Evolutionary conservation across 2,329 filamentous ascomycete genomes (phyloP), one percentile per base, ranked within the genome.

Genomic region (Phoma herbarum): DNA sequence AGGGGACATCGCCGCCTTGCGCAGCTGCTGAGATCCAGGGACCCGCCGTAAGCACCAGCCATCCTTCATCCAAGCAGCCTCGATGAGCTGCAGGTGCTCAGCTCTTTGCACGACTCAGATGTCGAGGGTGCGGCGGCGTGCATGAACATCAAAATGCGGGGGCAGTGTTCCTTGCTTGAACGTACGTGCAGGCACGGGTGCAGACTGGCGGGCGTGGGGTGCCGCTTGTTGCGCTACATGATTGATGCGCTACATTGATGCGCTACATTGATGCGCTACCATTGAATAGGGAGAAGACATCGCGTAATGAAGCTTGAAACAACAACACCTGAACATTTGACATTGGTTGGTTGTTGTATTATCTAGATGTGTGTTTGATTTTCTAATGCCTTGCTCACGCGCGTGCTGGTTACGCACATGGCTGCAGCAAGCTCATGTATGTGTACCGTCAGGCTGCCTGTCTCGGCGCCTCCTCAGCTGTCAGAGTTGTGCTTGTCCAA

Each of bases 261-360:
- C 14, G 16, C 16, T n/a, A 35, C 31, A 35, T n/a, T n/a, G 12
- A 3, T 33, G 31, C 31, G n/a, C 53, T 31, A 51, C 46, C 7
- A 14, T 23, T 16, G 23, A 53, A 33, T 41, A 39, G 22, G 22
- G 46, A 49, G 46, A 46, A 41, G 47, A 14, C 55, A 52, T 57
- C 33, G 43, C 55, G 55, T 57, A 48, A 57, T 57, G 25, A 35
- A 43, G 55, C 55, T 43, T 48, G 42, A 52, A 46, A 29, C 46
- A 46, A 46, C 47, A 20, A 50, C 35, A 39, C 31, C n/a, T n/a
- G 31, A 35, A n/a, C 31, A 35, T 9, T 35, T 7, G 11, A 31
- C 29, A 31, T 31, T 31, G 29, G 29, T 31, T 31, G 29, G 29
- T 31, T 31, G 29, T 31, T 31, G 29, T 14, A 14, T 31, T 31